These are phyloP conservation scores for Cladophialophora carrionii DNA, from an alignment of 2,329 filamentous ascomycete genomes.

Conservation along the genomic window DNA sequence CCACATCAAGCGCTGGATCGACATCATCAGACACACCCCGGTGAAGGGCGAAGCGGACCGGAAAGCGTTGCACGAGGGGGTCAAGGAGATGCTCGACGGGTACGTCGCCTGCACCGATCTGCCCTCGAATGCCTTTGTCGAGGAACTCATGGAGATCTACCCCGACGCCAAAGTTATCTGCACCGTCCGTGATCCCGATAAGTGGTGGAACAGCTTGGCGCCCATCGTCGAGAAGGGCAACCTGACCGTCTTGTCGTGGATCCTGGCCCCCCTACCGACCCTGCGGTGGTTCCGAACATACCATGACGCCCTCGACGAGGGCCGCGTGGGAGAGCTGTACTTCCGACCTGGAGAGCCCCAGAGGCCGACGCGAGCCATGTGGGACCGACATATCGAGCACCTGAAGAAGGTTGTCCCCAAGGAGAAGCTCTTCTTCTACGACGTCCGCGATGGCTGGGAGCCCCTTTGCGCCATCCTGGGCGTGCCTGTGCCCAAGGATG, in stretches of 20 bases:
- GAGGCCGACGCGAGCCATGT: slow-evolving; percentile 36
- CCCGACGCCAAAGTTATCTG: slow-evolving; percentile 56
- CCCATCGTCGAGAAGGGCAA: slow-evolving; percentile 38
- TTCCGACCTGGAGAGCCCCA: slow-evolving; percentile 35
- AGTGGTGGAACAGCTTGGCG: slow-evolving; percentile 46
- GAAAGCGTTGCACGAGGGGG: slow-evolving; percentile 40
- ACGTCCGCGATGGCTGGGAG: slow-evolving; percentile 42
- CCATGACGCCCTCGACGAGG: slow-evolving; percentile 36
- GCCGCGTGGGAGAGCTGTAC: slow-evolving; percentile 35
- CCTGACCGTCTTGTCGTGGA: slow-evolving; percentile 36
- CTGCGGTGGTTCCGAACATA: slow-evolving; percentile 37
- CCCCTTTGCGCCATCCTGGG: slow-evolving; percentile 39
- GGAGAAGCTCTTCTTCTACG: slow-evolving; percentile 45
- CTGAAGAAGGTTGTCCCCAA: slow-evolving; percentile 39
- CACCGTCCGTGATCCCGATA: slow-evolving; percentile 47
- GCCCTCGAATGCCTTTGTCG: slow-evolving; percentile 49
- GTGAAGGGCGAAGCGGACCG: slow-evolving; percentile 39
- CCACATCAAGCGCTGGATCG: slow-evolving; percentile 40
- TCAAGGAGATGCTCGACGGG: slow-evolving; percentile 47
- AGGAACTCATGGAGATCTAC: slow-evolving; percentile 54
- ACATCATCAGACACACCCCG: slow-evolving; percentile 36
- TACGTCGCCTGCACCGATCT: slow-evolving; percentile 55
- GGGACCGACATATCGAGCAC: slow-evolving; percentile 37
- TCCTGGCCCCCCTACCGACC: slow-evolving; percentile 34
- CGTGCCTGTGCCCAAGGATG: slow-evolving; percentile 38